These are phyloP conservation scores for Paraglomus brasilianum DNA, from an alignment of 192 early-diverging fungal species.

Conservation along the genomic window DNA sequence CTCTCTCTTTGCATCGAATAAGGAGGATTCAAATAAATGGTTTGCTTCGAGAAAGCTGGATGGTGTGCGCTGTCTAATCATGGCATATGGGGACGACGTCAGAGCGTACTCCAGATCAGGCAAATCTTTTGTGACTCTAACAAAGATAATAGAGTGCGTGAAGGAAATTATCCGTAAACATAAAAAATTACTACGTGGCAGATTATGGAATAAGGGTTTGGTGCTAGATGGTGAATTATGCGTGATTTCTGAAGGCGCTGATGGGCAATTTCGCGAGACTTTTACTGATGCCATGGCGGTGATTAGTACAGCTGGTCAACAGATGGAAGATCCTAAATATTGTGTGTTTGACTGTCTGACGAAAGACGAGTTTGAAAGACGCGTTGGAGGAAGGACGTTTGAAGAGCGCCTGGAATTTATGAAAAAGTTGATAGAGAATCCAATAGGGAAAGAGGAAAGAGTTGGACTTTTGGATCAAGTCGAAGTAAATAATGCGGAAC, in stretches of 20 bases:
- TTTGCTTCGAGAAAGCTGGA: slow-evolving; percentile 52
- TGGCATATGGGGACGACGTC: slow-evolving; percentile 32
- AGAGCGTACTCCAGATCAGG: slow-evolving; percentile 46
- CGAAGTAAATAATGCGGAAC: slow-evolving; percentile 33
- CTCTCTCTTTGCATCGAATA: slow-evolving; percentile 13
- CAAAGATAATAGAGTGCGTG: slow-evolving; percentile 31
- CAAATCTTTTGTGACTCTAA: slow-evolving; percentile 32
- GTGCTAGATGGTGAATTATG: slow-evolving; percentile 27
- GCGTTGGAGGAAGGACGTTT: slow-evolving; percentile 31
- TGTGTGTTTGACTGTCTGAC: slow-evolving; percentile 50
- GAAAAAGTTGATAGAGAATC: slow-evolving; percentile 5
- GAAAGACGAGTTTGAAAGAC: slow-evolving; percentile 35
- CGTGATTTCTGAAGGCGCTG: not conserved
- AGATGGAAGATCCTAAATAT: slow-evolving; percentile 40
- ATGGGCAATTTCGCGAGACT: not conserved
- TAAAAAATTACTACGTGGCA: not conserved
- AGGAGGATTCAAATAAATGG: slow-evolving; percentile 29
- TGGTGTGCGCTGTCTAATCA: slow-evolving; percentile 49
- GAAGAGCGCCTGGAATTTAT: slow-evolving; percentile 36
- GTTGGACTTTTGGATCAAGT: slow-evolving; percentile 33
- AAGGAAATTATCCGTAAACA: not conserved
- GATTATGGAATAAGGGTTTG: not conserved
- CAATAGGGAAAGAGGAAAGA: not conserved
- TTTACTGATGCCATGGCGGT: not conserved
- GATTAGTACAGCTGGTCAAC: slow-evolving; percentile 13